Percentiles rank a stretch among this genome's conserved stretches.
Evolutionary conservation across 225 moss, liverwort and hornwort species (phyloP).

Genomic region (Pseudoscleropodium purum): DNA sequence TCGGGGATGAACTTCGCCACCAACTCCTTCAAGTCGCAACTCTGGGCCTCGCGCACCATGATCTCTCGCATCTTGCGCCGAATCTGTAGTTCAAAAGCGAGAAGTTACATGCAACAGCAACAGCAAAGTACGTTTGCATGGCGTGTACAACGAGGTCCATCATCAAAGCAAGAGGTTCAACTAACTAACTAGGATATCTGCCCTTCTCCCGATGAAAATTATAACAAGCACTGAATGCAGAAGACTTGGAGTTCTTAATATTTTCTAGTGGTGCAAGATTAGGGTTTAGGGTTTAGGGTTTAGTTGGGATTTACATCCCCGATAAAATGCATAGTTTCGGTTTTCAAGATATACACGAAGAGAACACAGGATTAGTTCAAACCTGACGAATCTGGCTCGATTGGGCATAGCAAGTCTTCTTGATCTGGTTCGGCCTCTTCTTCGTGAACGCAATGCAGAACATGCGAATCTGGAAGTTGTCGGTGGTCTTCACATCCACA

Average conservation of each 20-base stretch:
- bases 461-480: slow-evolving; percentile 41
- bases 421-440: slow-evolving; percentile 49
- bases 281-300: neutral
- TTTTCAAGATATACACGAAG: neutral
- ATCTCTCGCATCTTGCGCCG: slow-evolving; percentile 57
- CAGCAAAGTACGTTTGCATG: neutral
- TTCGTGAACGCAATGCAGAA: slow-evolving; percentile 49
- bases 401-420: slow-evolving; percentile 43
- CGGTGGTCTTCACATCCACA: slow-evolving; percentile 11
- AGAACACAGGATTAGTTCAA: neutral
- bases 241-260: neutral
- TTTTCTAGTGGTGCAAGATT: neutral
- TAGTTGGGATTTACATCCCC: no score
- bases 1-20: slow-evolving; percentile 54
- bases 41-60: slow-evolving; percentile 46
- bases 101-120: neutral
- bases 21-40: slow-evolving; percentile 43
- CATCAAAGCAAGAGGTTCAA: neutral
- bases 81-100: slow-evolving; percentile 4
- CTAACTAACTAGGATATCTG: neutral
- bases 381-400: slow-evolving; percentile 35
- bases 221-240: neutral
- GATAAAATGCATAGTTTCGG: neutral
- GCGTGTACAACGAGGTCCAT: neutral
- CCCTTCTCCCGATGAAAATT: neutral